Evolutionary conservation across 192 early-diverging fungal genomes (phyloP).

Genomic region (Backusella circina): DNA sequence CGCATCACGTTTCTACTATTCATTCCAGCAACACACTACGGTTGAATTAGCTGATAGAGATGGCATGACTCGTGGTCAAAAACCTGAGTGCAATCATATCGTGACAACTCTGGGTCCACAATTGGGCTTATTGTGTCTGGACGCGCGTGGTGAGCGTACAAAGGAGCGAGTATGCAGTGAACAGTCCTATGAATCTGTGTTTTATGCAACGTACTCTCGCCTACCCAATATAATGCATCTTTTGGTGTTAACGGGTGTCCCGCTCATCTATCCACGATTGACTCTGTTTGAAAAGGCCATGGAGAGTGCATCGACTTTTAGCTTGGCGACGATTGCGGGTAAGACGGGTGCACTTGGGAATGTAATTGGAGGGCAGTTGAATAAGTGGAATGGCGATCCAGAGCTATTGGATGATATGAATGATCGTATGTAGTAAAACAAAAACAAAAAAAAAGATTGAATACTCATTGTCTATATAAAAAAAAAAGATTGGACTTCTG

Average conservation of each 20-base stretch:
- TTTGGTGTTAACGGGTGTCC: constrained; percentile 65
- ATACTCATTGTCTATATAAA: not conserved
- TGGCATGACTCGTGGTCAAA: constrained; percentile 27
- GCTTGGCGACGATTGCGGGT: constrained; percentile 15
- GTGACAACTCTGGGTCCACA: constrained; percentile 62
- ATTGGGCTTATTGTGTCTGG: constrained; percentile 61
- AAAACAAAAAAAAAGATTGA: no score
- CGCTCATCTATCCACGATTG: constrained; percentile 71
- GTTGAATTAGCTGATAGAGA: constrained; percentile 34
- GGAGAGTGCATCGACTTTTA: constrained; percentile 40
- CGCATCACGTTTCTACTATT: constrained; percentile 69
- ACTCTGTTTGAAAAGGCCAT: constrained; percentile 62
- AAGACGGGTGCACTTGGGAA: constrained; percentile 16
- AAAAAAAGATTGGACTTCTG: constrained; percentile 49
- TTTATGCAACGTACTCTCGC: constrained; percentile 37
- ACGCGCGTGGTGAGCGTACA: constrained; percentile 72
- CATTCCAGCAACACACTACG: constrained; percentile 79
- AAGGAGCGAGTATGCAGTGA: constrained; percentile 54
- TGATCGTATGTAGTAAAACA: constrained; percentile 51
- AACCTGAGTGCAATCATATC: constrained; percentile 40
- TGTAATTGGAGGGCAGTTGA: constrained; percentile 17
- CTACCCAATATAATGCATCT: constrained; percentile 49
- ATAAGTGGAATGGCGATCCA: constrained; percentile 66
- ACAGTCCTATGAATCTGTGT: constrained; percentile 55
- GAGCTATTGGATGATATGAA: constrained; percentile 82